Conservation (phyloP, 2,329 filamentous ascomycete species). For the Aspergillus fructus region DNA sequence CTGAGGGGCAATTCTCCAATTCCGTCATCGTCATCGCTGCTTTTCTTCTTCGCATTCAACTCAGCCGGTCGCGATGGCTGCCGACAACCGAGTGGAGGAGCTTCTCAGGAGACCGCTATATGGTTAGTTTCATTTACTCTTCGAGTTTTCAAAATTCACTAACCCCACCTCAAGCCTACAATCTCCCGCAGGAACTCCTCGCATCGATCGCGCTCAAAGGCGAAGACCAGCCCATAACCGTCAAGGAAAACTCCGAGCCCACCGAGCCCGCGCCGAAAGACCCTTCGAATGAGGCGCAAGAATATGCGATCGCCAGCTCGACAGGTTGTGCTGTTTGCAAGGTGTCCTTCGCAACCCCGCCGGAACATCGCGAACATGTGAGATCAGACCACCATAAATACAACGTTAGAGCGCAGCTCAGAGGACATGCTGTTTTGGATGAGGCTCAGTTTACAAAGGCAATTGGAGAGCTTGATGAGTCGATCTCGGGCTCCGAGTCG, state of each 20-base stretch:
- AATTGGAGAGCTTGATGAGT: constrained; percentile 84
- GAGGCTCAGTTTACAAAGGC: constrained; percentile 86
- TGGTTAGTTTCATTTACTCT: constrained; percentile 31
- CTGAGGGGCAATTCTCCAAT: constrained; percentile 2
- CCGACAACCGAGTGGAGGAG: constrained; percentile 31
- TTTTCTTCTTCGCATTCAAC: not conserved
- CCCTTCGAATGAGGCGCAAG: constrained; percentile 36
- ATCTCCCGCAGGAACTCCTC: constrained; percentile 74
- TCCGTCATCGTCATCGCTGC: constrained; percentile 1
- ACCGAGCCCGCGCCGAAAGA: constrained; percentile 16
- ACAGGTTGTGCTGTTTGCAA: constrained; percentile 81
- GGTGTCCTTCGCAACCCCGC: constrained; percentile 67
- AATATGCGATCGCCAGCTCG: constrained; percentile 50
- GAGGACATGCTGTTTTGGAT: constrained; percentile 68
- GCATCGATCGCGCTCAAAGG: constrained; percentile 63
- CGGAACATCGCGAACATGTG: constrained; percentile 81
- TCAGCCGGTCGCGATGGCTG: constrained; percentile 16
- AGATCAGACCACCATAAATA: constrained; percentile 91
- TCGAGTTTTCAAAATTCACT: constrained; percentile 8
- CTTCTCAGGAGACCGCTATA: constrained; percentile 52
- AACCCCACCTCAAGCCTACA: constrained; percentile 64
- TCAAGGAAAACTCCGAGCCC: constrained; percentile 22
- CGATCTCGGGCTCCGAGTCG: constrained; percentile 75
- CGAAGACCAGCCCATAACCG: constrained; percentile 35
- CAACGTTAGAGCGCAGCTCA: constrained; percentile 88